Evolutionary conservation across 2,329 filamentous ascomycete genomes (phyloP).

Genomic region (Passalora sequoiae): DNA sequence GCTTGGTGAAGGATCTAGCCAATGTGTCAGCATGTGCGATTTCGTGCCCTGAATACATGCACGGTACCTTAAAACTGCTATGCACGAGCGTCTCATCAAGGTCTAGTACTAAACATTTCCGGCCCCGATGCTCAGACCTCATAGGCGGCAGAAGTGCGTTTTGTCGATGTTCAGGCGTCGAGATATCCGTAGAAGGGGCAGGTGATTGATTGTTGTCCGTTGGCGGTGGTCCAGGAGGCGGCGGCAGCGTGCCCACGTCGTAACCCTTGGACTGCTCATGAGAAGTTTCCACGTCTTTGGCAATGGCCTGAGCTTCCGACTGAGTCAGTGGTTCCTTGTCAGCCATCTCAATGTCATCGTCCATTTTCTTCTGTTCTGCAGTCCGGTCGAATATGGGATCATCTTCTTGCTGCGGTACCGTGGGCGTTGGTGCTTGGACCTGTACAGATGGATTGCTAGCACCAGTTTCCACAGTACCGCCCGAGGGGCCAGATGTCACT

Average conservation of each 20-base stretch:
- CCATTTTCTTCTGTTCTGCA: constrained; percentile 43
- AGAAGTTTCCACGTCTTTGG: constrained; percentile 14
- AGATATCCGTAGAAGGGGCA: too few species aligned
- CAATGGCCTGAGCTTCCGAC: constrained; percentile 42
- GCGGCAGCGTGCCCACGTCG: constrained; percentile 41
- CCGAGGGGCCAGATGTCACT: constrained; percentile 11
- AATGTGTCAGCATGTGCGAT: constrained; percentile 4
- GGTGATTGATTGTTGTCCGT: too few species aligned
- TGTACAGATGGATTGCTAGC: constrained; percentile 20
- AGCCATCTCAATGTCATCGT: constrained; percentile 58
- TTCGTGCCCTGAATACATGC: too few species aligned
- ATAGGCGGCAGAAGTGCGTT: constrained; percentile 78
- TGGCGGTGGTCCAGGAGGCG: constrained; percentile 48
- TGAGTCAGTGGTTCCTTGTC: constrained; percentile 46
- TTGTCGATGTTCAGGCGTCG: constrained; percentile 47
- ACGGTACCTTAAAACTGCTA: constrained; percentile 98
- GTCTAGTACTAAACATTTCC: constrained; percentile 92
- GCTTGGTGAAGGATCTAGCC: constrained; percentile 88
- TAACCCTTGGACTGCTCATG: constrained; percentile 12
- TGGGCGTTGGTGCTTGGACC: constrained; percentile 45
- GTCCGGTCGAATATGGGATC: constrained; percentile 46
- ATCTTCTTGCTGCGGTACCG: constrained; percentile 37
- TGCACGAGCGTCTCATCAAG: constrained; percentile 95
- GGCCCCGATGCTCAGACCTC: constrained; percentile 70
- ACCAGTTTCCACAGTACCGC: background rate